phyloP scores from a whole-genome alignment of 2,329 filamentous ascomycete species.

The Dothideomycetes sp. region DNA sequence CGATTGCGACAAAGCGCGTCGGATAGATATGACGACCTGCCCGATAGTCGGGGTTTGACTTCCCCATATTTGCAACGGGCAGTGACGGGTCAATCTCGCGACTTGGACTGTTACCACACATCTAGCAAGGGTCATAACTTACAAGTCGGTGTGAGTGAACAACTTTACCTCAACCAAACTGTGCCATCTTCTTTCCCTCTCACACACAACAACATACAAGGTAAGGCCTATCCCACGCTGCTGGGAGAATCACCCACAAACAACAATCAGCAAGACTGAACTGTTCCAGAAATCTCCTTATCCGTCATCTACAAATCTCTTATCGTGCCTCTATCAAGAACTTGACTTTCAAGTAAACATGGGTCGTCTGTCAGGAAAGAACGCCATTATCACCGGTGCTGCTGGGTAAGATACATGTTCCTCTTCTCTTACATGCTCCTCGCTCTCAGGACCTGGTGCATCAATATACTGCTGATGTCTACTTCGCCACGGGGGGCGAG shows the following conservation, averaged over 20 bases:
- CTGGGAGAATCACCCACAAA: background rate
- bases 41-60: no score
- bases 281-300: background rate
- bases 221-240: background rate
- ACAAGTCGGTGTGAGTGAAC: background rate
- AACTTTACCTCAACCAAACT: background rate
- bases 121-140: no score
- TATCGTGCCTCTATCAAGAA: background rate
- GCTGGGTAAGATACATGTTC: slow-evolving; percentile 53
- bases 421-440: background rate
- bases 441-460: no score
- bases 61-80: no score
- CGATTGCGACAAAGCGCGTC: background rate
- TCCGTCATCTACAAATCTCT: background rate
- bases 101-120: no score
- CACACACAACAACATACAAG: background rate
- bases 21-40: no score
- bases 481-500: no score
- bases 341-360: slow-evolving; percentile 6
- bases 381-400: slow-evolving; percentile 70
- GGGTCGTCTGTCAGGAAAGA: slow-evolving; percentile 52
- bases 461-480: no score
- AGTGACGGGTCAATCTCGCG: no score
- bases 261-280: background rate
- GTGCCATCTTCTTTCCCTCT: background rate